phyloP scores from a whole-genome alignment of 345 rosid genomes.

The Hirschfeldia incana region DNA sequence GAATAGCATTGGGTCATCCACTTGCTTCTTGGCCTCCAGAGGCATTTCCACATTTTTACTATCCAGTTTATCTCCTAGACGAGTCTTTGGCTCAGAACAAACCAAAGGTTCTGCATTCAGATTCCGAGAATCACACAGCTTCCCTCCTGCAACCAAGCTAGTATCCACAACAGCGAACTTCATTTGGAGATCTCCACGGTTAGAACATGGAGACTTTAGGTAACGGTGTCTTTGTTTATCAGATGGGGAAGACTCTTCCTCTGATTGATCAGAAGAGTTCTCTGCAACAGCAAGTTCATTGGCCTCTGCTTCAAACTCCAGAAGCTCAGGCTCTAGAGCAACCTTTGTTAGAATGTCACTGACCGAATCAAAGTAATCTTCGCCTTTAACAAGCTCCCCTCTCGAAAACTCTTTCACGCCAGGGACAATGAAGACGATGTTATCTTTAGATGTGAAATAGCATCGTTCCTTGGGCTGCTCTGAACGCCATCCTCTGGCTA shows the following conservation, averaged over 20 bases:
- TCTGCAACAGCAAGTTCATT: constrained; percentile 19
- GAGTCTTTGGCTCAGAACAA: constrained; percentile 34
- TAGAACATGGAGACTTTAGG: constrained; percentile 64
- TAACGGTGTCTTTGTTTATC: constrained; percentile 40
- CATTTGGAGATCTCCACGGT: constrained; percentile 36
- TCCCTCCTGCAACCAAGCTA: constrained; percentile 49
- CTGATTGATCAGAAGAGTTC: constrained; percentile 47
- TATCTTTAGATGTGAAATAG: constrained; percentile 44
- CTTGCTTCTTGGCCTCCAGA: constrained; percentile 37
- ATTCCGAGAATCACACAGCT: constrained; percentile 48
- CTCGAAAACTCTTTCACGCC: constrained; percentile 68
- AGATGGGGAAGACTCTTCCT: constrained; percentile 36
- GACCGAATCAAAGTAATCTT: constrained; percentile 69
- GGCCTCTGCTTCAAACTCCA: constrained; percentile 49
- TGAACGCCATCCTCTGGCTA: constrained; percentile 84
- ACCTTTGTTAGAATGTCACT: constrained; percentile 68
- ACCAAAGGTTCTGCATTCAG: constrained; percentile 37
- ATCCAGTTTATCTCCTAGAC: constrained; percentile 27
- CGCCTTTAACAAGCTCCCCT: constrained; percentile 64
- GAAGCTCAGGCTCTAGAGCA: constrained; percentile 63
- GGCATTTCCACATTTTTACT: constrained; percentile 33
- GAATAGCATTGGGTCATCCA: constrained; percentile 39
- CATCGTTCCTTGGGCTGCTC: constrained; percentile 59
- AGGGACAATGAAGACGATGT: constrained; percentile 66
- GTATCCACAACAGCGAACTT: constrained; percentile 67